These are phyloP conservation scores for Phoenix roebelenii DNA, from an alignment of 176 grass and related monocot species.

Conservation along the genomic window DNA sequence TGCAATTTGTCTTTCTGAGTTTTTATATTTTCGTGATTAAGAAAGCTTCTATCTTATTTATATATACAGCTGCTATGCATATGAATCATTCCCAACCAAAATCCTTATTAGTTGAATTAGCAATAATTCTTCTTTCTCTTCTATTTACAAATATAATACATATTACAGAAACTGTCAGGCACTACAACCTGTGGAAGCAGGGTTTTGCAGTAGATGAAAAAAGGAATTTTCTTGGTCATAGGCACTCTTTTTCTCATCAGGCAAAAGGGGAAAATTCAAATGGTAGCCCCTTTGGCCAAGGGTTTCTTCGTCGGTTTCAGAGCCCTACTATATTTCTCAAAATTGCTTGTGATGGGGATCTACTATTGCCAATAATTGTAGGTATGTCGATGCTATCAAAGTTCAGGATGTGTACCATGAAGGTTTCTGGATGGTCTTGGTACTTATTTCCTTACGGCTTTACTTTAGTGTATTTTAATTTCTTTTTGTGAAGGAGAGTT, in stretches of 20 bases:
- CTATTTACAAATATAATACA: background rate
- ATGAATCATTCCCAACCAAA: background rate
- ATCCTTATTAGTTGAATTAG: background rate
- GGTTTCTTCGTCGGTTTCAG: slow-evolving; percentile 7
- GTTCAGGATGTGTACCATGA: no score
- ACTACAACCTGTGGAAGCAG: slow-evolving; percentile 7
- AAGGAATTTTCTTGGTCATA: background rate
- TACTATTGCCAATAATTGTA: slow-evolving; percentile 3
- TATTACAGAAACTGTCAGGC: slow-evolving; percentile 5
- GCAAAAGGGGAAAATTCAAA: background rate
- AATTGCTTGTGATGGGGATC: slow-evolving; percentile 8
- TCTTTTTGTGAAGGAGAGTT: slow-evolving; percentile 2
- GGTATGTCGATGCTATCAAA: background rate
- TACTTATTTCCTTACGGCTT: no score
- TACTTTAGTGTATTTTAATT: no score
- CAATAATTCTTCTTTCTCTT: background rate
- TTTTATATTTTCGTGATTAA: no score
- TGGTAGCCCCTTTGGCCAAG: background rate
- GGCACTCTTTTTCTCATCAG: background rate
- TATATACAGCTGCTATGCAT: background rate
- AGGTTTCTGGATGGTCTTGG: no score
- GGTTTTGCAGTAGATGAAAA: background rate
- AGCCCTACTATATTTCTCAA: slow-evolving; percentile 12
- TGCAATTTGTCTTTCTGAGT: no score
- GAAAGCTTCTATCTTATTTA: no score